Conservation (phyloP, 176 grass and related monocot genomes). For the Thinopyrum elongatum region DNA sequence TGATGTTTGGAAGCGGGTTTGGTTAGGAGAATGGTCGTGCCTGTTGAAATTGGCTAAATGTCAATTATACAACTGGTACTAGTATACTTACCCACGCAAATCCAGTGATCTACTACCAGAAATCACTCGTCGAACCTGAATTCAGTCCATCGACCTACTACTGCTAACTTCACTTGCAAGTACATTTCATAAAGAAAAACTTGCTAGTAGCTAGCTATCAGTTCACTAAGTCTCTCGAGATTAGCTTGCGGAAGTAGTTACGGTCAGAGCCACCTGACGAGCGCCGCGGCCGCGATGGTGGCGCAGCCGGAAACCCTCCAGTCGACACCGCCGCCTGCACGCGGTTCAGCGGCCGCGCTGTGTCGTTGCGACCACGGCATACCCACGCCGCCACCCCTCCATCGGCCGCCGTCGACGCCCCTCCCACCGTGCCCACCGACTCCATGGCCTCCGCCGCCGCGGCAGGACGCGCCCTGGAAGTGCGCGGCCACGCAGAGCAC, state of each 20-base stretch:
- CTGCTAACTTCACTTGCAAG: neutral
- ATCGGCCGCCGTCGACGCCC: neutral
- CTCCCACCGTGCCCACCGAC: neutral
- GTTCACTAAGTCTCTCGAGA: neutral
- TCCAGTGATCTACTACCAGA: no score
- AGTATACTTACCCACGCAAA: no score
- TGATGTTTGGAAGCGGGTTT: no score
- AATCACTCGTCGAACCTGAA: no score
- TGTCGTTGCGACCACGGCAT: neutral
- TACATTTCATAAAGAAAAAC: neutral
- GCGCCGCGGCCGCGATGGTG: neutral
- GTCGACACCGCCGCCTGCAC: neutral
- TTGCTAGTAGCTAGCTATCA: neutral
- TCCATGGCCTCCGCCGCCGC: neutral
- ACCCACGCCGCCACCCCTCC: neutral
- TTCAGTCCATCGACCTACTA: no score
- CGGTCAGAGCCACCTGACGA: slow-evolving; percentile 12
- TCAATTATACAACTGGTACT: no score
- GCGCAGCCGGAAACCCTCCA: slow-evolving; percentile 18
- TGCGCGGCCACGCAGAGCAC: neutral
- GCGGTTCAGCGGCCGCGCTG: neutral
- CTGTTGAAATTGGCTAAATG: no score
- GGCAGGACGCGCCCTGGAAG: slow-evolving; percentile 3
- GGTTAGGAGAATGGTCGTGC: no score
- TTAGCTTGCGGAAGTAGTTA: neutral